phyloP scores from a whole-genome alignment of 208 protist genomes.

The Trypanosoma scelopori region DNA sequence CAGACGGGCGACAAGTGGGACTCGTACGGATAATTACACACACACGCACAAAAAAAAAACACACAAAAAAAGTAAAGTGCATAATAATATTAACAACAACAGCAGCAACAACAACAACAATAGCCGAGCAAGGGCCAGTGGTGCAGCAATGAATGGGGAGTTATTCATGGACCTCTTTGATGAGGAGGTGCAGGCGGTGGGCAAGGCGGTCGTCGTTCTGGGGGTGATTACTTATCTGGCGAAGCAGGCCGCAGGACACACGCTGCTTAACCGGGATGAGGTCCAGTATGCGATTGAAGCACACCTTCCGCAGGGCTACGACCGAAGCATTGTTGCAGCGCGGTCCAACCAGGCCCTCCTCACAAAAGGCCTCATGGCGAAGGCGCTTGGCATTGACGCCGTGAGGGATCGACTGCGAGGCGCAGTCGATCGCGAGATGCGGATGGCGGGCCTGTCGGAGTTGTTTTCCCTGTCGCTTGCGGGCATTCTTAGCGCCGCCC shows the following conservation, averaged over 20 bases:
- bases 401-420: conserved; percentile 51
- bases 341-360: conserved; percentile 48
- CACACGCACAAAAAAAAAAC: background rate
- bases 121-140: background rate
- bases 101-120: background rate
- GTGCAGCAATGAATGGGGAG: conserved; percentile 2
- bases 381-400: conserved; percentile 39
- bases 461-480: conserved; percentile 54
- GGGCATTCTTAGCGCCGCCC: conserved; percentile 51
- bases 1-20: too few relatives aligned
- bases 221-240: conserved; percentile 45
- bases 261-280: conserved; percentile 36
- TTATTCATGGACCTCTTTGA: conserved; percentile 27
- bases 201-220: conserved; percentile 39
- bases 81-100: background rate
- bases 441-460: conserved; percentile 39
- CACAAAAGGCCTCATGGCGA: conserved; percentile 42
- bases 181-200: conserved; percentile 34
- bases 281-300: conserved; percentile 64
- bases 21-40: too few relatives aligned
- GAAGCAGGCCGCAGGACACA: conserved; percentile 2
- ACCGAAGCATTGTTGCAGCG: conserved; percentile 67
- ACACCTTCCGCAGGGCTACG: conserved; percentile 72
- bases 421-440: conserved; percentile 40
- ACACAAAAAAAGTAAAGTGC: too few relatives aligned